Percentiles rank a stretch among this genome's conserved stretches.
phyloP scores from a whole-genome alignment of 2,329 filamentous ascomycete species.

The Aspergillus fischeri region DNA sequence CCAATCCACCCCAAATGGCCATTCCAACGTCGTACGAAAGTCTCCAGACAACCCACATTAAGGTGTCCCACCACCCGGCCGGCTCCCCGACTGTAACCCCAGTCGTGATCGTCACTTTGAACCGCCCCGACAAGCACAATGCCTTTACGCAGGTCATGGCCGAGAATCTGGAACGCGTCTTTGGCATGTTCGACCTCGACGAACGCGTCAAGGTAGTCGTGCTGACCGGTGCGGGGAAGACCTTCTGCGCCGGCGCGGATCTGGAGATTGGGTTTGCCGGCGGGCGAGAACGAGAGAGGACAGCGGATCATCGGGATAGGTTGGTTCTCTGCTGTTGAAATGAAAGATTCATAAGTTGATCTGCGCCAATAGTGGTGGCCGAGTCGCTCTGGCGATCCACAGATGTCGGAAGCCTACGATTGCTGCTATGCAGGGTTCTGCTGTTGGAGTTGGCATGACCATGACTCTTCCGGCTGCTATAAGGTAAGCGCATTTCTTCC shows the following conservation, averaged over 20 bases:
- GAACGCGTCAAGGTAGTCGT: slow-evolving; percentile 53
- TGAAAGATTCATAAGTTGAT: slow-evolving; percentile 30
- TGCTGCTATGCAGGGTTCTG: slow-evolving; percentile 52
- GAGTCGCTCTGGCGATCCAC: slow-evolving; percentile 49
- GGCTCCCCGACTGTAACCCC: slow-evolving; percentile 47
- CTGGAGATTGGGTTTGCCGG: slow-evolving; percentile 50
- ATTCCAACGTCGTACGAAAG: slow-evolving; percentile 34
- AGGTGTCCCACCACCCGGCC: slow-evolving; percentile 35
- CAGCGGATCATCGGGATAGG: slow-evolving; percentile 53
- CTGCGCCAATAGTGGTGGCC: slow-evolving; percentile 28
- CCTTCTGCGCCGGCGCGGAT: slow-evolving; percentile 53
- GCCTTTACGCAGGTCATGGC: slow-evolving; percentile 54
- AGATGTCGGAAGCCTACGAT: slow-evolving; percentile 56
- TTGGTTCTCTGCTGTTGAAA: slow-evolving; percentile 21
- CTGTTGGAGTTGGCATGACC: slow-evolving; percentile 57
- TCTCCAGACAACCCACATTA: slow-evolving; percentile 30
- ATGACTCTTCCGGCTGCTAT: slow-evolving; percentile 57
- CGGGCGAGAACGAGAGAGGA: slow-evolving; percentile 32
- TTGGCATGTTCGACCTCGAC: slow-evolving; percentile 45
- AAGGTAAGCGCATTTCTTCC: slow-evolving; percentile 19
- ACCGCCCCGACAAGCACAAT: slow-evolving; percentile 56
- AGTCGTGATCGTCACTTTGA: slow-evolving; percentile 49
- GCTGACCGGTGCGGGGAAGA: slow-evolving; percentile 47
- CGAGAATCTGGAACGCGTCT: slow-evolving; percentile 38
- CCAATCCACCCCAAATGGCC: slow-evolving; percentile 8